Base-by-base conservation (phyloP, 176 grass and related monocot genomes). In the Microstegium vimineum region DNA sequence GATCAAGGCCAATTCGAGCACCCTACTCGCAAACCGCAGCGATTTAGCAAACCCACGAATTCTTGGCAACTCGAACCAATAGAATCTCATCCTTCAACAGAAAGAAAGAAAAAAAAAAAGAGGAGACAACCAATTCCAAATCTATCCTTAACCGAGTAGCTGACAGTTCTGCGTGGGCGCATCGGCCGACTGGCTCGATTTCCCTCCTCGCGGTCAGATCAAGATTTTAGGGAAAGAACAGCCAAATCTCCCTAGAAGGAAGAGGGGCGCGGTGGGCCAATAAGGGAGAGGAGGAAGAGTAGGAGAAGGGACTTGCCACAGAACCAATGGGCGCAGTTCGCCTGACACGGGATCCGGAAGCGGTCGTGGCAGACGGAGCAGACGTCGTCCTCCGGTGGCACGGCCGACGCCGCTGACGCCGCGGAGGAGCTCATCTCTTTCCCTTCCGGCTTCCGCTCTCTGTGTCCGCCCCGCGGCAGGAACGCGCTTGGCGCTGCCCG, bases 321-420 rank as follows among this genome's bases (percentile, higher is more conserved):
- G 88, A 98, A 98, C 95, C 92, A 98, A 83, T 98, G 95, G 88
- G 92, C 93, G 82, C 95, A 98, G 77, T 98, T 98, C 35, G 92
- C 95, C 85, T 98, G 95, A 75, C 90, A 94, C 5, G 95, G 90
- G 59, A 90, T 81, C 51, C 83, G 81, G 75, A 98, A 98, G 79
- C 85, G 56, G 49, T 98, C 92, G 66, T 94, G 95, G 88, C 95
- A 98, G 45, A 98, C 84, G 25, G 92, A 93, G 84, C 95, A 98
- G 52, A 88, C 65, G 74, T 98, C 95, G 71, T 98, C 91, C 75
- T 89, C 92, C 66, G 92, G 95, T 71, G 95, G 92, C 70, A 76
- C 83, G 47, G 91, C 77, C 84, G 89, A 81, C 78, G 82, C 70
- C 54, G n/a, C n/a, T n/a, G n/a, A n/a, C n/a, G n/a, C n/a, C n/a